Evolutionary conservation across 2,329 filamentous ascomycete species (phyloP).

Genomic region (Phialophora verrucosa): DNA sequence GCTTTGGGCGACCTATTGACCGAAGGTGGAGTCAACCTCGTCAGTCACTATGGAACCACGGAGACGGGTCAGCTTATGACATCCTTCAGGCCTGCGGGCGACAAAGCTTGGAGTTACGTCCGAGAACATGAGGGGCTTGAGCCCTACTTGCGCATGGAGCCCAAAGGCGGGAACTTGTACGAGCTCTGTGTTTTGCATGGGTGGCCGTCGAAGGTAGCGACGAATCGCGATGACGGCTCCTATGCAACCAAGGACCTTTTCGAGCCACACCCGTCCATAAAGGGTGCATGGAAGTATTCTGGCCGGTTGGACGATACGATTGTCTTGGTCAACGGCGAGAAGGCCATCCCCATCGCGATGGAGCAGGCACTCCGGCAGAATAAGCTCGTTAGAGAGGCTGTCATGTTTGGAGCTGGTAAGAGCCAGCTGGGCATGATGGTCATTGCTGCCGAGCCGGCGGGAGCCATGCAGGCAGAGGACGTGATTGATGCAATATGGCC

Average conservation of each 20-base stretch:
- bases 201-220: slow-evolving; percentile 48
- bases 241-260: slow-evolving; percentile 61
- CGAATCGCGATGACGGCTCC: slow-evolving; percentile 55
- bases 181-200: slow-evolving; percentile 48
- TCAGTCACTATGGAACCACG: slow-evolving; percentile 62
- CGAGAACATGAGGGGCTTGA: slow-evolving; percentile 49
- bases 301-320: slow-evolving; percentile 56
- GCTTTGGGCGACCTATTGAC: slow-evolving; percentile 62
- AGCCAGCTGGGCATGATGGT: slow-evolving; percentile 61
- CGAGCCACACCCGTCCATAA: slow-evolving; percentile 39
- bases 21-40: slow-evolving; percentile 59
- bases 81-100: slow-evolving; percentile 58
- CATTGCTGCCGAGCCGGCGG: slow-evolving; percentile 56
- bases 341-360: slow-evolving; percentile 55
- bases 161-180: slow-evolving; percentile 45
- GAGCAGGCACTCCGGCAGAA: slow-evolving; percentile 63
- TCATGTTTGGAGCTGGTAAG: slow-evolving; percentile 63
- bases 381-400: slow-evolving; percentile 59
- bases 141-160: slow-evolving; percentile 52
- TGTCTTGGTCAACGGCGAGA: slow-evolving; percentile 58
- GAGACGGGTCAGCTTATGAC: slow-evolving; percentile 69
- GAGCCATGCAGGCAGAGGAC: slow-evolving; percentile 51
- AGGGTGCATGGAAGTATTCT: slow-evolving; percentile 52
- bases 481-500: slow-evolving; percentile 58
- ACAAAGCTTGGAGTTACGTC: slow-evolving; percentile 68